Evolutionary conservation across 2,329 filamentous ascomycete species (phyloP).

Genomic region (Periconia digitata): DNA sequence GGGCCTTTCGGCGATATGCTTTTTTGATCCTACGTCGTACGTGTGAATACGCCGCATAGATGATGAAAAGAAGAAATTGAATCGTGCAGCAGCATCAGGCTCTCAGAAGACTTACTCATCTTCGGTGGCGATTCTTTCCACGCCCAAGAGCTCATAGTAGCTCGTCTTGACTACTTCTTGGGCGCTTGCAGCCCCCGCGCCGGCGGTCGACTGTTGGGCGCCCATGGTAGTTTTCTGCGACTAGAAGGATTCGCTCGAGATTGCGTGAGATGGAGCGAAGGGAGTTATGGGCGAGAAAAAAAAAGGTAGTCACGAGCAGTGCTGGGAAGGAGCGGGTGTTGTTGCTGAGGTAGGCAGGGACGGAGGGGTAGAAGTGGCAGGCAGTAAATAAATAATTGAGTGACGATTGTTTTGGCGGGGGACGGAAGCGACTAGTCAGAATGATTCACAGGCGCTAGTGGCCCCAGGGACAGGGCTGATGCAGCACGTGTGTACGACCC

Average conservation of each 20-base stretch:
- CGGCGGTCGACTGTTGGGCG: conserved; percentile 48
- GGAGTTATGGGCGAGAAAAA: not conserved
- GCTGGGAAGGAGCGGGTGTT: not conserved
- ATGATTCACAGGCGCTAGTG: not conserved
- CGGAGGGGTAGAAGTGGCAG: not conserved
- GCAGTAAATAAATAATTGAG: not conserved
- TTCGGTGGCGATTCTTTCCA: conserved; percentile 72
- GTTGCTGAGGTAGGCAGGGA: not conserved
- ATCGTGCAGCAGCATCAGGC: not conserved
- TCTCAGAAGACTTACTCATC: conserved; percentile 65
- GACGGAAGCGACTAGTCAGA: not conserved
- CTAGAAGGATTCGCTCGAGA: too few relatives aligned
- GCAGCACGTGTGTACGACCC: too few relatives aligned
- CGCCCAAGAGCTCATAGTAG: conserved; percentile 81
- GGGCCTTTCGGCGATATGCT: conserved; percentile 84
- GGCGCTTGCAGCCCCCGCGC: conserved; percentile 18
- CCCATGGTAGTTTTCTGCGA: conserved; percentile 43
- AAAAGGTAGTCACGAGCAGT: not conserved
- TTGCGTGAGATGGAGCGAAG: not conserved
- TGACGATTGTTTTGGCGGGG: not conserved
- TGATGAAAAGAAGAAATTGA: not conserved
- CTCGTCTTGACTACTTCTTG: conserved; percentile 61
- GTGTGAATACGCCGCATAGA: conserved; percentile 1
- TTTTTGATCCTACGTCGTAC: conserved; percentile 72
- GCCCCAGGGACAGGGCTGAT: not conserved